Conservation (phyloP, 352 stramenopile genomes). For the Hyphochytrium catenoides region DNA sequence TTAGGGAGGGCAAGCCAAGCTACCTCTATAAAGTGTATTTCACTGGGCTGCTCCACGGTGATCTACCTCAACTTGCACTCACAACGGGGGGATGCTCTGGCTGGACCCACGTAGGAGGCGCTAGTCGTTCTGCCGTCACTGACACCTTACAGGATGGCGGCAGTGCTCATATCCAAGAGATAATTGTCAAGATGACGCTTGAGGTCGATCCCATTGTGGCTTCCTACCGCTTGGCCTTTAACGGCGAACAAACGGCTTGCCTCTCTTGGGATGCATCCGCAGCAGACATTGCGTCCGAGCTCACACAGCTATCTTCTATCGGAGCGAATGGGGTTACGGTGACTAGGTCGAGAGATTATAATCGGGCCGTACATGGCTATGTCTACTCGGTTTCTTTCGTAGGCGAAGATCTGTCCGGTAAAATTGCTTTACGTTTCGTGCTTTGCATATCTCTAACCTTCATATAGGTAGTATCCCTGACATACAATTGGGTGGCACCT, state of each 20-base stretch:
- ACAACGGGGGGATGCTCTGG: slow-evolving; percentile 12
- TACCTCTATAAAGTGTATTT: slow-evolving; percentile 56
- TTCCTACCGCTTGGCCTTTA: slow-evolving; percentile 26
- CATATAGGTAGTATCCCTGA: neutral
- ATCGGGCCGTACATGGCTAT: slow-evolving; percentile 20
- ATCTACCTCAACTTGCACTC: slow-evolving; percentile 15
- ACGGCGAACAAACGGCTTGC: slow-evolving; percentile 14
- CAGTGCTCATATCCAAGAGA: slow-evolving; percentile 25
- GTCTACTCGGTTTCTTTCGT: slow-evolving; percentile 41
- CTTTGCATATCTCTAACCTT: slow-evolving; percentile 6
- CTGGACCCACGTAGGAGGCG: slow-evolving; percentile 16
- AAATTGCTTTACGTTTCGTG: slow-evolving; percentile 15
- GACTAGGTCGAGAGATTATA: slow-evolving; percentile 15
- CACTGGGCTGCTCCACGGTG: slow-evolving; percentile 16
- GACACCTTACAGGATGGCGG: slow-evolving; percentile 23
- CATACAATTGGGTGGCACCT: slow-evolving; percentile 2
- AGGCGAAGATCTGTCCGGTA: slow-evolving; percentile 22
- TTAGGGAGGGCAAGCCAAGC: slow-evolving; percentile 22
- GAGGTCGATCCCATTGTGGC: slow-evolving; percentile 6
- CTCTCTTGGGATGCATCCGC: slow-evolving; percentile 14
- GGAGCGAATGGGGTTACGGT: slow-evolving; percentile 19
- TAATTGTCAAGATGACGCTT: slow-evolving; percentile 16
- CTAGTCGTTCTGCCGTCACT: slow-evolving; percentile 18
- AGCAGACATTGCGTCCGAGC: slow-evolving; percentile 9
- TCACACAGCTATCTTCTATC: slow-evolving; percentile 16